Conservation (phyloP, 2,329 filamentous ascomycete species). For the Xylariaceae sp. region DNA sequence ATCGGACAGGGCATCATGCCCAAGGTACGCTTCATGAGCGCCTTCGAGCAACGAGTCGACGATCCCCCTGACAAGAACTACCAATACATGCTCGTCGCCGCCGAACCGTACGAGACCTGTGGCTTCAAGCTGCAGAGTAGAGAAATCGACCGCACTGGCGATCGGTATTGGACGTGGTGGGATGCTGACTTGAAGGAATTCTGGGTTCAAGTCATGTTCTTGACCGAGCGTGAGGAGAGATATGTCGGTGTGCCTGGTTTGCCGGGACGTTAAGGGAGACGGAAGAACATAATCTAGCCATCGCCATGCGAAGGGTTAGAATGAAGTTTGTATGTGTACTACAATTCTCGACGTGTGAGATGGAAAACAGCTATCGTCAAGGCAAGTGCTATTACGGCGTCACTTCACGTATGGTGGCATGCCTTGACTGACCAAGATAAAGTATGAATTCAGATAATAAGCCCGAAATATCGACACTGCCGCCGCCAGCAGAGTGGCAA, state of each 20-base stretch:
- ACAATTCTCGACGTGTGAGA: background rate
- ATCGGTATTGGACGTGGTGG: constrained; percentile 89
- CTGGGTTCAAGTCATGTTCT: constrained; percentile 96
- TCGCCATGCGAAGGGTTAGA: no score
- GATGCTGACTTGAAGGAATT: constrained; percentile 95
- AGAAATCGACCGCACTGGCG: constrained; percentile 86
- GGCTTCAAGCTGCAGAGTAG: constrained; percentile 92
- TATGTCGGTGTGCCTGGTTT: constrained; percentile 65
- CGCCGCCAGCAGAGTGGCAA: no score
- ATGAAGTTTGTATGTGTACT: background rate
- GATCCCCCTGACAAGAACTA: constrained; percentile 86
- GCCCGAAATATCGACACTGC: background rate
- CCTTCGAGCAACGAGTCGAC: constrained; percentile 92
- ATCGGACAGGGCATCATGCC: constrained; percentile 70
- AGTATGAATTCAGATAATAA: background rate
- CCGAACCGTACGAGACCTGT: constrained; percentile 97
- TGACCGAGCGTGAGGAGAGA: constrained; percentile 94
- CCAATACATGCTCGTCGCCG: constrained; percentile 91
- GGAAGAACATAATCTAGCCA: background rate
- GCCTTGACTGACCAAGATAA: constrained; percentile 6
- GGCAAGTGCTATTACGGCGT: constrained; percentile 14
- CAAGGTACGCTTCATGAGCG: constrained; percentile 93
- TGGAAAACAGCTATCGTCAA: background rate
- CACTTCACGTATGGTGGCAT: background rate
- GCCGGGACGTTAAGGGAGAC: constrained; percentile 35